Evolutionary conservation across 305 asterid species (phyloP).

Genomic region (Salvia sclarea): DNA sequence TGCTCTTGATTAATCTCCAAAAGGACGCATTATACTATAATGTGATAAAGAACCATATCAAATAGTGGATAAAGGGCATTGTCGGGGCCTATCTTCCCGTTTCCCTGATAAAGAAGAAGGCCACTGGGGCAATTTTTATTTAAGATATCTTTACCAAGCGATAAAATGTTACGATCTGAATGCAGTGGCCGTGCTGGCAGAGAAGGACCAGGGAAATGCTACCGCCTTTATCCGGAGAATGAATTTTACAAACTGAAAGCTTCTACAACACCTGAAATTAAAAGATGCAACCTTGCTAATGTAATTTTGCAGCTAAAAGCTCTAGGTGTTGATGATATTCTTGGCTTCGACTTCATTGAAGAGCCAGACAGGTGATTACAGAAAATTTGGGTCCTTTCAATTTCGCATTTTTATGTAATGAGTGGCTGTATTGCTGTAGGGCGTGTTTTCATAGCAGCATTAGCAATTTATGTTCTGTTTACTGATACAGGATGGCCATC

Average conservation of each 20-base stretch:
- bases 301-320: slow-evolving; percentile 98
- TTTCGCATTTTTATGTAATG: background rate
- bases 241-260: slow-evolving; percentile 82
- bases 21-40: background rate
- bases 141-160: slow-evolving; percentile 15
- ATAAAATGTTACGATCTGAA: slow-evolving; percentile 19
- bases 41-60: too few species aligned
- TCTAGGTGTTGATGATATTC: slow-evolving; percentile 78
- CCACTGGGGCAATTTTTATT: background rate
- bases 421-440: background rate
- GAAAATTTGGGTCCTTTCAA: background rate
- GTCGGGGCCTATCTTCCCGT: background rate
- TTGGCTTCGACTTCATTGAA: slow-evolving; percentile 90
- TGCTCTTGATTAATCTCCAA: slow-evolving; percentile 5
- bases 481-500: slow-evolving; percentile 69
- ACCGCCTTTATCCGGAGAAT: slow-evolving; percentile 91
- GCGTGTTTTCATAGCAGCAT: background rate
- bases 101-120: background rate
- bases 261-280: slow-evolving; percentile 87
- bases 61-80: background rate
- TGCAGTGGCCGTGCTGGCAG: slow-evolving; percentile 99
- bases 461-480: slow-evolving; percentile 7
- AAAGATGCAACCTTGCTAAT: slow-evolving; percentile 88
- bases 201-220: slow-evolving; percentile 97
- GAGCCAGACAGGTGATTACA: slow-evolving; percentile 75